A percentile compares a stretch with the other conserved stretches of the same genome.
Evolutionary conservation across 768 basidiomycete genomes (phyloP).

Genomic region (Phlegmacium glaucopus): DNA sequence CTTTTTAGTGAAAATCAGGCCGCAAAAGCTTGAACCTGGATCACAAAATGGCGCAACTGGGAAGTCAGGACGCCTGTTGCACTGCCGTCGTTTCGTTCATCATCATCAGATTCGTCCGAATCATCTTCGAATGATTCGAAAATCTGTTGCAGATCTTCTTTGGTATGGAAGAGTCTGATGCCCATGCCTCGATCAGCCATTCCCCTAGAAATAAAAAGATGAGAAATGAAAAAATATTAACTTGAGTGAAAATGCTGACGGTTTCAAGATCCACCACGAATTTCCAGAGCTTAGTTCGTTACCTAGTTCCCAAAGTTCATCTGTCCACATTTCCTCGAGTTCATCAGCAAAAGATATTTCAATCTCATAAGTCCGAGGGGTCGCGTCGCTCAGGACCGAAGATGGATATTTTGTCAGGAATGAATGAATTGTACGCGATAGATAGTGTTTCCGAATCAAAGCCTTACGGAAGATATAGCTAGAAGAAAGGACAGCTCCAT

Average conservation of each 20-base stretch:
- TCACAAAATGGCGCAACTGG: slow-evolving; percentile 92
- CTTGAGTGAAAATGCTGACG: slow-evolving; percentile 36
- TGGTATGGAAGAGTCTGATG: slow-evolving; percentile 83
- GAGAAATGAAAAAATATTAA: slow-evolving; percentile 2
- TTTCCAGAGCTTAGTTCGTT: slow-evolving; percentile 47
- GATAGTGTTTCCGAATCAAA: slow-evolving; percentile 91
- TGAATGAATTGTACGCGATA: slow-evolving; percentile 69
- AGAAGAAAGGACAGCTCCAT: slow-evolving; percentile 59
- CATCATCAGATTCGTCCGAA: slow-evolving; percentile 42
- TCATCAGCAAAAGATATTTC: slow-evolving; percentile 92
- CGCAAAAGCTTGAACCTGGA: slow-evolving; percentile 60
- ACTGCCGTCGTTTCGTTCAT: slow-evolving; percentile 31
- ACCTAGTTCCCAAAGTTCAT: slow-evolving; percentile 89
- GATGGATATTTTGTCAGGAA: slow-evolving; percentile 51
- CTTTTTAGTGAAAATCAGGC: neutral
- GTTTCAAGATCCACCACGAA: slow-evolving; percentile 94
- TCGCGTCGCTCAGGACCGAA: slow-evolving; percentile 27
- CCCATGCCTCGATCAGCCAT: slow-evolving; percentile 98
- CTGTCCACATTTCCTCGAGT: slow-evolving; percentile 87
- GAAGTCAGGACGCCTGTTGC: slow-evolving; percentile 70
- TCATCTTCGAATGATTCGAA: slow-evolving; percentile 78
- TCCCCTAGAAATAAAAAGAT: slow-evolving; percentile 39
- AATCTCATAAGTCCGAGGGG: slow-evolving; percentile 79
- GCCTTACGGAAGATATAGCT: slow-evolving; percentile 89
- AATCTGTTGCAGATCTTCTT: slow-evolving; percentile 65